These are phyloP conservation scores for Leptographium radiaticola DNA, from an alignment of 2,329 filamentous ascomycete species.

Conservation along the genomic window DNA sequence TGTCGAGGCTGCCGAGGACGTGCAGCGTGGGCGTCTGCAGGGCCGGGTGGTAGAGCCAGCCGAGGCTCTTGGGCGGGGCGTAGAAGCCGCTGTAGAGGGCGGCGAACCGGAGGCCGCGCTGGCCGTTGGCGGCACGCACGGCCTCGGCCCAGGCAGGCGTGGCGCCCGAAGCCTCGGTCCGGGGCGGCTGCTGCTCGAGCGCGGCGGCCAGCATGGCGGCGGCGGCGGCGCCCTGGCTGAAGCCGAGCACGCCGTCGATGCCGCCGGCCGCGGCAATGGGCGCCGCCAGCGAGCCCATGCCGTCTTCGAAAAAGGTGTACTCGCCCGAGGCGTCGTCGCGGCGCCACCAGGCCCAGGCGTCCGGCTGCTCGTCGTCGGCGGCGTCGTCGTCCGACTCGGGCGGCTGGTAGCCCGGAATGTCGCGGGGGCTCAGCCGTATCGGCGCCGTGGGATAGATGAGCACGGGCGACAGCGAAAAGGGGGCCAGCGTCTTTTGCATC, in stretches of 20 bases:
- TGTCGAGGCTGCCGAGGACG: constrained; percentile 72
- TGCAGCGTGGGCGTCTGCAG: constrained; percentile 70
- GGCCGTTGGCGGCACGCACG: constrained; percentile 35
- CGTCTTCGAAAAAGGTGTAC: constrained; percentile 59
- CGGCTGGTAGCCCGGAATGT: constrained; percentile 54
- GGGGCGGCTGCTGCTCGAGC: constrained; percentile 41
- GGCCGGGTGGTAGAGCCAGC: constrained; percentile 60
- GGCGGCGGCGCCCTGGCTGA: constrained; percentile 65
- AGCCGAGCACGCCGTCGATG: constrained; percentile 69
- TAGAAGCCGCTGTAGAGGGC: constrained; percentile 69
- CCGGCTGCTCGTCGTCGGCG: constrained; percentile 28
- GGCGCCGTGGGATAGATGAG: constrained; percentile 61
- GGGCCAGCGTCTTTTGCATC: constrained; percentile 58
- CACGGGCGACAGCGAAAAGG: constrained; percentile 37
- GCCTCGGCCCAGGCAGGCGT: constrained; percentile 27
- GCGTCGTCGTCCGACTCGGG: neutral
- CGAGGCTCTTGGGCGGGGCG: constrained; percentile 46
- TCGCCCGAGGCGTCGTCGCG: constrained; percentile 48
- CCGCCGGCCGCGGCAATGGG: constrained; percentile 49
- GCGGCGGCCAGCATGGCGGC: constrained; percentile 61
- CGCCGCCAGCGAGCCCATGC: constrained; percentile 49
- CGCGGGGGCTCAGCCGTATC: constrained; percentile 44
- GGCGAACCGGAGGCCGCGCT: constrained; percentile 48
- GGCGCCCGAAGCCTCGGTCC: constrained; percentile 16
- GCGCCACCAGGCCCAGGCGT: constrained; percentile 76